phyloP scores from a whole-genome alignment of 2,329 filamentous ascomycete species.

The Diaporthe sp. region DNA sequence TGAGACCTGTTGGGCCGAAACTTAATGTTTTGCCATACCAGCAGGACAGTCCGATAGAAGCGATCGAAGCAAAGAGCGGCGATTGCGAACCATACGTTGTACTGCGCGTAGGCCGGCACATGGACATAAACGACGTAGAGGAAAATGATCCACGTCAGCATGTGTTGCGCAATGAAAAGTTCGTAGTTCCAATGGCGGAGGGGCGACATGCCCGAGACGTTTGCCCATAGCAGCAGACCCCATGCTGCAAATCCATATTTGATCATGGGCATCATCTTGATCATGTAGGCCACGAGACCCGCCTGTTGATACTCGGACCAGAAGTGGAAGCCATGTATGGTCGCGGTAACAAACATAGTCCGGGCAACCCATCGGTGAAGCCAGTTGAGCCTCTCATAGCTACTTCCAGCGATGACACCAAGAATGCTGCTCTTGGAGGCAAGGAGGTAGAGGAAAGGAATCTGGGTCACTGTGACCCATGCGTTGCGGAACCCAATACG shows the following conservation, averaged over 20 bases:
- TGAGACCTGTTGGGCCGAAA: constrained; percentile 54
- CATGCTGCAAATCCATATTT: constrained; percentile 77
- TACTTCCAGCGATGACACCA: constrained; percentile 71
- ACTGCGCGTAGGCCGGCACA: constrained; percentile 68
- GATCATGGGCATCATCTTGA: constrained; percentile 73
- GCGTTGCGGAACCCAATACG: constrained; percentile 76
- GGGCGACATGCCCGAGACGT: constrained; percentile 72
- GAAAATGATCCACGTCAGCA: constrained; percentile 71
- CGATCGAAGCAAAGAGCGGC: constrained; percentile 74
- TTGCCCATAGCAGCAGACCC: constrained; percentile 75
- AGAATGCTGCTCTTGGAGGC: constrained; percentile 71
- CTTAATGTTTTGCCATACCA: constrained; percentile 67
- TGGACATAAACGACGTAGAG: constrained; percentile 74
- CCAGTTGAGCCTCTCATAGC: constrained; percentile 80
- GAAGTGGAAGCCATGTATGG: constrained; percentile 79
- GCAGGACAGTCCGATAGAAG: constrained; percentile 60
- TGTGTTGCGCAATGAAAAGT: constrained; percentile 77
- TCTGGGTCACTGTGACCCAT: constrained; percentile 74
- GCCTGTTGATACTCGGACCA: constrained; percentile 72
- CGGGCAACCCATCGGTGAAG: constrained; percentile 79
- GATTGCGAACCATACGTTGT: constrained; percentile 76
- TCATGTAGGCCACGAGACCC: constrained; percentile 69
- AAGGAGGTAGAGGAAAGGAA: constrained; percentile 74
- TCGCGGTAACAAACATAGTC: constrained; percentile 76
- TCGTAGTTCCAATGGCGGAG: constrained; percentile 77